phyloP scores from a whole-genome alignment of 1,284 basidiomycete species.

The Rhodotorula sp. region DNA sequence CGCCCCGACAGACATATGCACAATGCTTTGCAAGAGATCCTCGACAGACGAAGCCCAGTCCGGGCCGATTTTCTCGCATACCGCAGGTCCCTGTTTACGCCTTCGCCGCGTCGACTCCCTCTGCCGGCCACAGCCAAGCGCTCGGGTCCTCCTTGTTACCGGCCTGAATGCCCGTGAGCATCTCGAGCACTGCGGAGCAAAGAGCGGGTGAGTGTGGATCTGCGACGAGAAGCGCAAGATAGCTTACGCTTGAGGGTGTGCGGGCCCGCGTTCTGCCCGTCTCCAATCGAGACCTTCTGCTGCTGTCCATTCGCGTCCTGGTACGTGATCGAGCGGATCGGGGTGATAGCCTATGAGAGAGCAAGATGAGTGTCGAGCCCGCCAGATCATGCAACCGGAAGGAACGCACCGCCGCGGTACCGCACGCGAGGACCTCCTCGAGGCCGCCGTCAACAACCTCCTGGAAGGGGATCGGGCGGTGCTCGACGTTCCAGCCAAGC shows the following conservation, averaged over 20 bases:
- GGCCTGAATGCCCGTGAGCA: conserved; percentile 43
- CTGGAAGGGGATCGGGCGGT: conserved; percentile 48
- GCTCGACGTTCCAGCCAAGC: conserved; percentile 50
- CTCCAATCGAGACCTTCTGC: conserved; percentile 48
- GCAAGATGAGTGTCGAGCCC: not conserved
- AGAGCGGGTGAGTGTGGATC: not conserved
- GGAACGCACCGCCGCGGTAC: conserved; percentile 36
- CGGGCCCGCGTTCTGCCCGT: conserved; percentile 49
- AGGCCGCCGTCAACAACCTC: conserved; percentile 42
- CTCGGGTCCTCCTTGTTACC: conserved; percentile 46
- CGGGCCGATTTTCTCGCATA: no score
- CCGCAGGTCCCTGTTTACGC: conserved; percentile 7
- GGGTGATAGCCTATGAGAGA: conserved; percentile 46
- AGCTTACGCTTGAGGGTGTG: conserved; percentile 19
- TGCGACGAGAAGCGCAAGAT: not conserved
- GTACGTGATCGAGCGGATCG: conserved; percentile 50
- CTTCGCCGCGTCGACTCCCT: conserved; percentile 45
- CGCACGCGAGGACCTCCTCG: conserved; percentile 42
- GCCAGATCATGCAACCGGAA: not conserved
- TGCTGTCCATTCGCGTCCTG: conserved; percentile 45
- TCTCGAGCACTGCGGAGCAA: conserved; percentile 21
- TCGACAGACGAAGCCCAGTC: no score
- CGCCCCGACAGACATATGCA: not conserved
- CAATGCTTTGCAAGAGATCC: not conserved
- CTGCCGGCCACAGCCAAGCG: conserved; percentile 49